A percentile compares a stretch with the other conserved stretches of the same genome.
phyloP scores from a whole-genome alignment of 495 filamentous ascomycete species.

The Neurospora tetraspora region DNA sequence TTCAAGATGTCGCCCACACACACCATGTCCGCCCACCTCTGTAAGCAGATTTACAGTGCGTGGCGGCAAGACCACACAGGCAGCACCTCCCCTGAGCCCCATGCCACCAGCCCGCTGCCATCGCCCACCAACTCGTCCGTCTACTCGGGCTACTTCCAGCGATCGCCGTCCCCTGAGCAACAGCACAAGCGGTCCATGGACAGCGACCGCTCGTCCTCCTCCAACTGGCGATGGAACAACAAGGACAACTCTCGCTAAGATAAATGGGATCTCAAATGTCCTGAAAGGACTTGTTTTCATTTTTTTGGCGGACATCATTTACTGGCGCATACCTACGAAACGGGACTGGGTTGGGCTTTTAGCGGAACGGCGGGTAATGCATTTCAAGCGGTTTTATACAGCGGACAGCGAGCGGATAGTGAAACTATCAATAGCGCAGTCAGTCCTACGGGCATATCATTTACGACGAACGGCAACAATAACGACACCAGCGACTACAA shows the following conservation, averaged over 20 bases:
- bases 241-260: not conserved
- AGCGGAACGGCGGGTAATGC: not conserved
- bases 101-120: conserved; percentile 12
- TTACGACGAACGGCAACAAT: not conserved
- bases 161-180: conserved; percentile 27
- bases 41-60: conserved; percentile 40
- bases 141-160: conserved; percentile 21
- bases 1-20: conserved; percentile 39
- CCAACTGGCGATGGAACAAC: conserved; percentile 1
- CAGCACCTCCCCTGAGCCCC: conserved; percentile 24
- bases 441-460: not conserved
- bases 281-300: not conserved
- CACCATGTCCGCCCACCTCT: conserved; percentile 44
- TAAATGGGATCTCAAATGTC: not conserved
- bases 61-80: conserved; percentile 26
- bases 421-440: not conserved
- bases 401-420: not conserved
- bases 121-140: conserved; percentile 11
- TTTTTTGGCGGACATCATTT: not conserved
- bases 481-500: not conserved
- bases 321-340: not conserved
- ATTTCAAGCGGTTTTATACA: not conserved
- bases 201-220: conserved; percentile 25
- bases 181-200: conserved; percentile 31
- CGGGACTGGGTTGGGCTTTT: not conserved